Percentiles rank a stretch among this genome's conserved stretches.
These are phyloP conservation scores for Trichosporon sp. DNA, from an alignment of 1,284 basidiomycete species.

Conservation along the genomic window DNA sequence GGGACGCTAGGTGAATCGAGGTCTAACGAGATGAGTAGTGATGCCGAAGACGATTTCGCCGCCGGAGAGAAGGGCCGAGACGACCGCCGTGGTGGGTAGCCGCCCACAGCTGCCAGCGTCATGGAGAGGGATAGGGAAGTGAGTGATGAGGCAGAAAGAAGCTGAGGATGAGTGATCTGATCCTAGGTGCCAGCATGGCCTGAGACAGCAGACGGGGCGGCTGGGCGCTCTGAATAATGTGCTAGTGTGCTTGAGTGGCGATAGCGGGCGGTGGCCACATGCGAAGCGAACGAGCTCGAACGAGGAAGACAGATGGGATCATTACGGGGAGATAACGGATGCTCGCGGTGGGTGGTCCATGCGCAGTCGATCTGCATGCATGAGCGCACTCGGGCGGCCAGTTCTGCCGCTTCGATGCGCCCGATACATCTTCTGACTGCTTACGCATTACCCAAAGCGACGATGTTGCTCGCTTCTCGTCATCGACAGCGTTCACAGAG, in stretches of 20 bases:
- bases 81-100: neutral
- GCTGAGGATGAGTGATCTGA: neutral
- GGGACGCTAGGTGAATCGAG: neutral
- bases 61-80: neutral
- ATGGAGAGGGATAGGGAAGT: neutral
- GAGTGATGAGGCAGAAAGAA: neutral
- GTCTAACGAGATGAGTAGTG: neutral
- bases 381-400: neutral
- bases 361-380: neutral
- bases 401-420: neutral
- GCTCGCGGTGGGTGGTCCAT: neutral
- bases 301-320: neutral
- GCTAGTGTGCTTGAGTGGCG: neutral
- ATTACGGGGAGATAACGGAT: neutral
- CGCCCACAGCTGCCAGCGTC: neutral
- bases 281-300: neutral
- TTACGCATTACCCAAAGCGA: no score
- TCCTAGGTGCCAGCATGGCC: neutral
- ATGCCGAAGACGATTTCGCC: neutral
- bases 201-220: neutral
- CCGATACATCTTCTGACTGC: neutral
- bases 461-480: neutral
- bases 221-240: no score
- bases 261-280: neutral
- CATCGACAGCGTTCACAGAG: neutral